Conservation (phyloP, 2,329 filamentous ascomycete genomes). For the Aaosphaeria arxii region DNA sequence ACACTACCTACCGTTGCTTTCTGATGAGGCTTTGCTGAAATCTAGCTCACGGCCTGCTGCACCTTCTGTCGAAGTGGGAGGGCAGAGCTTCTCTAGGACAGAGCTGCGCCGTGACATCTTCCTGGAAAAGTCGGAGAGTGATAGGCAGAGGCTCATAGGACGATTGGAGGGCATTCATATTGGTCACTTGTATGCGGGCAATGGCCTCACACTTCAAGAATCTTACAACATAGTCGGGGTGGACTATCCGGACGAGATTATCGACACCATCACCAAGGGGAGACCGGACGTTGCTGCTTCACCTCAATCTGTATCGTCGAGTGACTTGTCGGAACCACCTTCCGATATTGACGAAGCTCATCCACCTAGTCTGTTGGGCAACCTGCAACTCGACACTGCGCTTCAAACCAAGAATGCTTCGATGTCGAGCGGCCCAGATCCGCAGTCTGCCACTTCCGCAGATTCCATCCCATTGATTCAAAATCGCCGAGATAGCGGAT, state of each 20-base stretch:
- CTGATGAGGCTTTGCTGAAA: not conserved
- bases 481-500: no score
- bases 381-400: no score
- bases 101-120: slow-evolving; percentile 5
- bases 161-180: slow-evolving; percentile 11
- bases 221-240: slow-evolving; percentile 6
- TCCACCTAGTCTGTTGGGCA: no score
- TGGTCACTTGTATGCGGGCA: slow-evolving; percentile 2
- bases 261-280: not conserved
- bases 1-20: not conserved
- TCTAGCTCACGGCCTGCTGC: not conserved
- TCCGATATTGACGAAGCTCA: no score
- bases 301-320: no score
- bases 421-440: no score
- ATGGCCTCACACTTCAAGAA: slow-evolving; percentile 5
- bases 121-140: not conserved
- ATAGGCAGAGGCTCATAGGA: slow-evolving; percentile 5
- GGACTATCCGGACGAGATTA: not conserved
- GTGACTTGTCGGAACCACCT: no score
- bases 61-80: not conserved
- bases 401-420: no score
- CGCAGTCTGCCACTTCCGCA: no score
- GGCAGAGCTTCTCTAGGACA: not conserved
- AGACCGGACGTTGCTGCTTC: not conserved
- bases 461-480: no score